Evolutionary conservation across 345 rosid genomes (phyloP).

Genomic region (Gossypium raimondii): DNA sequence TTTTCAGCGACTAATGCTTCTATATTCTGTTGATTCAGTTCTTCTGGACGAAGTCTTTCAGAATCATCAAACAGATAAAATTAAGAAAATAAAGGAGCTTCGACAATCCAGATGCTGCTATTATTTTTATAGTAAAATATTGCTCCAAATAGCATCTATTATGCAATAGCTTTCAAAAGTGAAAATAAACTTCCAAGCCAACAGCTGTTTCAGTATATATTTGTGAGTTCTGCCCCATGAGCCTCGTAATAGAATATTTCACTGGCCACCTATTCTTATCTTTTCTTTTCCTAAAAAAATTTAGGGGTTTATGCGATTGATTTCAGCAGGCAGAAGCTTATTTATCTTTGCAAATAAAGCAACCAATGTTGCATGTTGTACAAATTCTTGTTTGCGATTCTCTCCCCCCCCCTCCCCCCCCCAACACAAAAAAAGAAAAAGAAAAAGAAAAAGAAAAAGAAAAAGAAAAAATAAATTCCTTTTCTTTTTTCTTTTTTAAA

Average conservation of each 20-base stretch:
- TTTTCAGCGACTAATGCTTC: slow-evolving; percentile 96
- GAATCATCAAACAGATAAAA: slow-evolving; percentile 40
- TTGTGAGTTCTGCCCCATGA: too few relatives aligned
- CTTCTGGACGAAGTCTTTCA: slow-evolving; percentile 91
- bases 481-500: too few relatives aligned
- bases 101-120: neutral
- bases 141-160: neutral
- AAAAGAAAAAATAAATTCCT: too few relatives aligned
- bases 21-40: slow-evolving; percentile 91
- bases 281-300: too few relatives aligned
- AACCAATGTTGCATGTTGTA: neutral
- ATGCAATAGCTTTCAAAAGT: neutral
- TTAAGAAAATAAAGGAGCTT: neutral
- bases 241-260: neutral
- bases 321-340: neutral
- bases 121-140: neutral
- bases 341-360: neutral
- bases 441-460: too few relatives aligned
- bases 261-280: neutral
- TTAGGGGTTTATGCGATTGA: neutral
- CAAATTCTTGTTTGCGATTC: too few relatives aligned
- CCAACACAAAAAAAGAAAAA: too few relatives aligned
- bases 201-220: neutral
- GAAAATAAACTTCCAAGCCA: neutral
- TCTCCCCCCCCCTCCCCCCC: too few relatives aligned